Conservation (phyloP, 257 asterid genomes). For the Solanum lycopersicoides region DNA sequence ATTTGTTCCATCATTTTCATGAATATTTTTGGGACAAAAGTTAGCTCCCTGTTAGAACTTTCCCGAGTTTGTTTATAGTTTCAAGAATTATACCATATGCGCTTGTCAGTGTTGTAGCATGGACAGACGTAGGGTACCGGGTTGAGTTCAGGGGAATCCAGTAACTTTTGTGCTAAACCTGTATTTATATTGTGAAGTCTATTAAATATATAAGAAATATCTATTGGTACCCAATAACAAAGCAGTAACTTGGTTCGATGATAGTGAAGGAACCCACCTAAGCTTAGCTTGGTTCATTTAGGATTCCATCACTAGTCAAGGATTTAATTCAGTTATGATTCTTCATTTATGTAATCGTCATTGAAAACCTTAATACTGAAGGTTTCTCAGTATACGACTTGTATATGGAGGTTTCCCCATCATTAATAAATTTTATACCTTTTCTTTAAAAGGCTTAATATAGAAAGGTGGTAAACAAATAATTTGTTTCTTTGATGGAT, state of each 20-base stretch:
- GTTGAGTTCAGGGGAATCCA: neutral
- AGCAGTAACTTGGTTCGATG: neutral
- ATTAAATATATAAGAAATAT: neutral
- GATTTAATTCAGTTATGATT: neutral
- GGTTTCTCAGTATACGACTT: neutral
- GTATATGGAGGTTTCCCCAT: neutral
- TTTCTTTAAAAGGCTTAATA: neutral
- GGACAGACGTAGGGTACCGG: neutral
- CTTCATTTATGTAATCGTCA: neutral
- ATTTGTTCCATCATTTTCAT: neutral
- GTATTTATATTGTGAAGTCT: neutral
- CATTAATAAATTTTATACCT: neutral
- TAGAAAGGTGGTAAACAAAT: neutral
- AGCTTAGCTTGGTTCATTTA: neutral
- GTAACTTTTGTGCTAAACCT: neutral
- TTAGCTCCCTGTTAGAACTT: neutral
- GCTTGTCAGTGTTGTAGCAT: neutral
- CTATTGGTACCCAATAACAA: neutral
- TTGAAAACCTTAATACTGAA: neutral
- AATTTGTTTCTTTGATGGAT: neutral
- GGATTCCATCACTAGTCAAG: neutral
- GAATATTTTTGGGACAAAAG: neutral
- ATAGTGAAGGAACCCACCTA: neutral
- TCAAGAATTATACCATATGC: neutral
- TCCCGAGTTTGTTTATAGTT: neutral